Evolutionary conservation across 345 rosid genomes (phyloP).

Genomic region (Populus tremula): DNA sequence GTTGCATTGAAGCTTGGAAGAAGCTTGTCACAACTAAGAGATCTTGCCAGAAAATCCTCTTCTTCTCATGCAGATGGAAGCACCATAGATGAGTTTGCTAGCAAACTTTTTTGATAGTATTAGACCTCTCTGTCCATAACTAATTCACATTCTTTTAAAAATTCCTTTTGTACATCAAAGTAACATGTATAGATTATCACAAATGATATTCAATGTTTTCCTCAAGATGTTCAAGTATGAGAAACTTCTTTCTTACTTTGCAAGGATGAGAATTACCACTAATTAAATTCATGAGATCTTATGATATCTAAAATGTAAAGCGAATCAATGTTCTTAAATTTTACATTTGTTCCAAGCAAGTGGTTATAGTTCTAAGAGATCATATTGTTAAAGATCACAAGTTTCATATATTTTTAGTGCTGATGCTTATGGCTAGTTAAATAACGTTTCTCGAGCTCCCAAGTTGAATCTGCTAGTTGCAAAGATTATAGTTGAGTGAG

Average conservation of each 20-base stretch:
- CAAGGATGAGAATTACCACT: neutral
- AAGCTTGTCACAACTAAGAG: slow-evolving; percentile 46
- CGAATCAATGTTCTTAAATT: neutral
- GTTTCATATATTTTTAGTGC: neutral
- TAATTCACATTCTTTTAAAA: neutral
- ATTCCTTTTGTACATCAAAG: neutral
- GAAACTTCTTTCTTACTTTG: neutral
- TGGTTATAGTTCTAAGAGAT: neutral
- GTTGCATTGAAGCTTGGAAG: slow-evolving; percentile 48
- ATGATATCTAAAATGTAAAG: neutral
- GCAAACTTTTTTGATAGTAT: slow-evolving; percentile 38
- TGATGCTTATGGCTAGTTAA: neutral
- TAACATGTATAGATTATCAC: neutral
- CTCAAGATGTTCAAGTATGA: neutral
- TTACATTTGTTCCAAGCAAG: neutral
- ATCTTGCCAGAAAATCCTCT: slow-evolving; percentile 32
- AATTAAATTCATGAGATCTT: too few species aligned
- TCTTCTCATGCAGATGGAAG: slow-evolving; percentile 10
- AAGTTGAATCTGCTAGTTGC: neutral
- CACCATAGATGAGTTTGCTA: slow-evolving; percentile 37
- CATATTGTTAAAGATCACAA: neutral
- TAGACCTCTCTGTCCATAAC: neutral
- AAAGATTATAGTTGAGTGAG: neutral
- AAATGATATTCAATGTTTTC: neutral
- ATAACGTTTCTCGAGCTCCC: neutral